Conservation (phyloP, 169 alveolate species). For the Plasmodium malariae region DNA sequence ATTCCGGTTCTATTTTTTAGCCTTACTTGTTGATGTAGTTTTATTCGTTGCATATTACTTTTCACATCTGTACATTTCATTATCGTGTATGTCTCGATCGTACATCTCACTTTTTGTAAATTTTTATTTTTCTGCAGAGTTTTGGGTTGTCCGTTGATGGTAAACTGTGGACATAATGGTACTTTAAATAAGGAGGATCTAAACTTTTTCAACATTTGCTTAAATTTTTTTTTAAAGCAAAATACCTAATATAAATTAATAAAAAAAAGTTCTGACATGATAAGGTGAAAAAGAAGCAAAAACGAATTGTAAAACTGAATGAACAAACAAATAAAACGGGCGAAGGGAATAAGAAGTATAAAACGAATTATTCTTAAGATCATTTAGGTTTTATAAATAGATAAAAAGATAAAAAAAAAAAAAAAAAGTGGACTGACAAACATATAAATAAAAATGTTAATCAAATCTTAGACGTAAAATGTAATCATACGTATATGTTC, state of each 20-base stretch:
- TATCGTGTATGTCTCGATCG: too few relatives aligned
- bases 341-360: neutral
- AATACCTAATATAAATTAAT: conserved; percentile 3
- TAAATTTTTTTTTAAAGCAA: conserved; percentile 41
- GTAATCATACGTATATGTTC: neutral
- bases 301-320: too few relatives aligned
- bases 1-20: neutral
- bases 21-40: too few relatives aligned
- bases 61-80: neutral
- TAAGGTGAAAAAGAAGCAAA: neutral
- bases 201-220: conserved; percentile 26
- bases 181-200: conserved; percentile 41
- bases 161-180: conserved; percentile 73
- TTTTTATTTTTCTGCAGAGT: conserved; percentile 38
- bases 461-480: too few relatives aligned
- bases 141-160: conserved; percentile 62
- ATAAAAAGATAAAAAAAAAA: too few relatives aligned
- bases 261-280: neutral
- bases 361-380: neutral
- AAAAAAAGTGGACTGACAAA: too few relatives aligned
- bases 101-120: neutral
- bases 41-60: neutral
- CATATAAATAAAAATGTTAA: too few relatives aligned
- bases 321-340: neutral
- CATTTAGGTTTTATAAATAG: too few relatives aligned